Conservation (phyloP, 129 eudicot species). For the Arctium minus region DNA sequence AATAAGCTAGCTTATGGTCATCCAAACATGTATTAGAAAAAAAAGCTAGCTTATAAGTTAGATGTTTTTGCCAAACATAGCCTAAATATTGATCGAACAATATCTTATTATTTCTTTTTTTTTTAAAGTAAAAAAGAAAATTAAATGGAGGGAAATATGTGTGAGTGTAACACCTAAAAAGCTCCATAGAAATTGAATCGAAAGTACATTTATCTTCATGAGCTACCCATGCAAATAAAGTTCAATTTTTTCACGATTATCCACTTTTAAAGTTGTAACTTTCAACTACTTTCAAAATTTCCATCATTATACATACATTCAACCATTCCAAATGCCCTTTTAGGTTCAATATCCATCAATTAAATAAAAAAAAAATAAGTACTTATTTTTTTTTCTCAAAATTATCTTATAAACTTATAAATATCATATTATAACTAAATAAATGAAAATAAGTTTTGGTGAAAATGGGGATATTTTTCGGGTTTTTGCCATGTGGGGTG, state of each 20-base stretch:
- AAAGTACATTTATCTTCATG: slow-evolving; percentile 15
- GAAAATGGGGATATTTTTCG: background rate
- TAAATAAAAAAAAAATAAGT: background rate
- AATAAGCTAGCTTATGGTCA: too few species aligned
- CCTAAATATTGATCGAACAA: too few species aligned
- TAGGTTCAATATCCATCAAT: background rate
- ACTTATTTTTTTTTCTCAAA: background rate
- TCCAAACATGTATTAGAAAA: too few species aligned
- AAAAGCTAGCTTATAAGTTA: too few species aligned
- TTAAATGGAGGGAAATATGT: background rate
- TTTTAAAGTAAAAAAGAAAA: background rate
- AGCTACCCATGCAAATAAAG: slow-evolving; percentile 23
- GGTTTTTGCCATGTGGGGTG: background rate
- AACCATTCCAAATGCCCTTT: background rate
- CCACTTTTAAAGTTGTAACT: slow-evolving; percentile 23
- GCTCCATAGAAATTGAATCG: background rate
- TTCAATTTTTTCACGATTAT: slow-evolving; percentile 6
- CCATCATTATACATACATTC: slow-evolving; percentile 13
- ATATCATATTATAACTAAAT: background rate
- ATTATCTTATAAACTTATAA: background rate
- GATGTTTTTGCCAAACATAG: too few species aligned
- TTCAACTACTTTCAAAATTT: slow-evolving; percentile 13
- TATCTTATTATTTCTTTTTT: too few species aligned
- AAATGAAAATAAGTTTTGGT: background rate
- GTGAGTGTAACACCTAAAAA: slow-evolving; percentile 17